phyloP scores from a whole-genome alignment of 129 eudicot genomes.

The Heracleum sosnowskyi region DNA sequence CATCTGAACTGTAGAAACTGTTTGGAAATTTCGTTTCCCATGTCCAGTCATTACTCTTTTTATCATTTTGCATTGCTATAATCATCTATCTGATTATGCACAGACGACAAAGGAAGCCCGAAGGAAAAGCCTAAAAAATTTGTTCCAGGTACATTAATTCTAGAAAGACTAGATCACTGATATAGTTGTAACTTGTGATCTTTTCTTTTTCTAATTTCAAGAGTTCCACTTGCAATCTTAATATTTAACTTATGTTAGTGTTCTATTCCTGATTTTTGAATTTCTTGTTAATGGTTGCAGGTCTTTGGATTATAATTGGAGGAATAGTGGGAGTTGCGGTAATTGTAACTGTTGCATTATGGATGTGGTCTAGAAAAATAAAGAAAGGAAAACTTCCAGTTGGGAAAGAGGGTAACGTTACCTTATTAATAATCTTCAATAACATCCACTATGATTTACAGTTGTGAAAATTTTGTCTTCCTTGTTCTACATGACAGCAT shows the following conservation, averaged over 20 bases:
- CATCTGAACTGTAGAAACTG: neutral
- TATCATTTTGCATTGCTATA: neutral
- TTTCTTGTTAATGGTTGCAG: constrained; percentile 25
- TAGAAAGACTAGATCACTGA: neutral
- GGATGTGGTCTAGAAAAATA: constrained; percentile 28
- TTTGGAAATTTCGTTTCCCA: neutral
- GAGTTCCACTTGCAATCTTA: neutral
- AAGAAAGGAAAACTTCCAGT: constrained; percentile 9
- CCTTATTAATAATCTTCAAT: neutral
- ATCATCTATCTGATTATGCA: neutral
- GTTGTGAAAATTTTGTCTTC: neutral
- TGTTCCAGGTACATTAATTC: constrained; percentile 11
- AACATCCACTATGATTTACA: neutral
- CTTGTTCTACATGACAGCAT: constrained; percentile 15
- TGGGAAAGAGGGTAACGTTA: constrained; percentile 16
- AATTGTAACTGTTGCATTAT: constrained; percentile 16
- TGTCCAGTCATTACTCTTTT: neutral
- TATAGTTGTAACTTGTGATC: neutral
- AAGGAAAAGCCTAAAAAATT: neutral
- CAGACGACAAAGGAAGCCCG: constrained; percentile 20
- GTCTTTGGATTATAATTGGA: constrained; percentile 40
- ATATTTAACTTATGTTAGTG: neutral
- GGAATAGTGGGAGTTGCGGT: constrained; percentile 29
- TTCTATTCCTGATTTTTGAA: neutral
- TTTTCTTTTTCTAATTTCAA: neutral